Base-by-base conservation (phyloP, 768 basidiomycete species). In the Sutorius australiensis region DNA sequence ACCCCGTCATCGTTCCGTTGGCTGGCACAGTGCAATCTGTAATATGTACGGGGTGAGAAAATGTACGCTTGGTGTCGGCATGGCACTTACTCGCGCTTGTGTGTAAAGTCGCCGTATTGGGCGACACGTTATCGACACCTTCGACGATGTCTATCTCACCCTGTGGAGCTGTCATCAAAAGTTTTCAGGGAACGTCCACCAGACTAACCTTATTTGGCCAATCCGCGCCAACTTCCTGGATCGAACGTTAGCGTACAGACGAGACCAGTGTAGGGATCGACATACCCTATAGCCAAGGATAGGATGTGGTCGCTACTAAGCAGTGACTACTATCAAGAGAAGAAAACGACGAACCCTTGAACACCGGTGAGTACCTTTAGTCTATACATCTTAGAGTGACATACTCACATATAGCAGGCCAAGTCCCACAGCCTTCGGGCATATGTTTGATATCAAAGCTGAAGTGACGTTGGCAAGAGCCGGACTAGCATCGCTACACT, bases 381-480 rank as follows among this genome's bases (percentile, higher is more conserved):
- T n/a, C 16, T n/a, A 12, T 11, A 10, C 5, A 28, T 30, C 6
- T 1, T 53, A 2, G 42, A n/a, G 16, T 13, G 13, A 11, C 13
- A 11, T 9, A 65, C 64, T 38, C n/a, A 69, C 69, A 70, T 28
- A 66, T 37, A 10, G 66, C 66, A 27, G 68, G 70, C 66, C 70
- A 72, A 7, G 67, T 70, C 17, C 70, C 72, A 50, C 72, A 72
- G 2, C 68, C 72, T 34, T 63, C 54, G 5, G 69, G 72, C 69
- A 73, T 73, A 40, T 67, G 65, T 3, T 38, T 56, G 14, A 72
- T 63, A 50, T 73, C 70, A 48, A 72, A 69, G 21, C 63, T 66
- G 37, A 17, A 16, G 12, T 12, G 3, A 13, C 5, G 21, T 46
- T n/a, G 19, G 38, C 34, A 14, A 28, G 19, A 37, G 10, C 21